Evolutionary conservation across 768 basidiomycete genomes (phyloP), one percentile per base, ranked within the genome.

Genomic region (Trametes sanguinea): DNA sequence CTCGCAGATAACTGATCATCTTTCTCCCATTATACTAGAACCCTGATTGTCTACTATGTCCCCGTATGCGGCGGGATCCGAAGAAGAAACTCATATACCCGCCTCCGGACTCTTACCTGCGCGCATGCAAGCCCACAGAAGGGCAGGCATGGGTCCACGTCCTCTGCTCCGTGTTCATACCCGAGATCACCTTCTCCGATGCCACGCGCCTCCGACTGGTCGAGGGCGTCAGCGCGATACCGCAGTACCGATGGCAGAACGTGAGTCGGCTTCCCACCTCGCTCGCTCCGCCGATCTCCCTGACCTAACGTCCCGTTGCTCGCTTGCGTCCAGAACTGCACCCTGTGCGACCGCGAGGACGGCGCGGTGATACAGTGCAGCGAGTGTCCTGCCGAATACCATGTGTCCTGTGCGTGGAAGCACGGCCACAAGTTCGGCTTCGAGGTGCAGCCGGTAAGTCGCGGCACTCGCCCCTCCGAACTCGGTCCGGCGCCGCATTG

Each of bases 91-190:
- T 74, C 5, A 73, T 77, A 32, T 76, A 78, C 54, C 82, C 84
- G 43, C 76, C 84, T 4, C 67, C 83, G 4, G 85, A 89, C 67
- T 82, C 80, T 33, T 95, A 82, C 71, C 76, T 95, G 60, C 82
- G 92, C 57, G 85, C 86, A 44, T 86, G 85, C 71, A 96, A 95
- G 70, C 92, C 92, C 6, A 96, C 95, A 0, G 95, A 97, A 77
- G 92, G 93, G 9, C 89, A 93, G 73, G 88, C 90, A 58, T 97
- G 95, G 95, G 87, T 87, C 0, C 96, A 98, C 72, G 80, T 95
- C 35, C 75, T 97, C 3, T 98, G 96, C 76, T 85, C 95, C 2
- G 85, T 92, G 1, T 98, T 94, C 76, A 84, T 87, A 32, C 88
- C 89, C 3, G 95, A 98, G 68, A 76, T 95, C n/a, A 81, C 77